Percentiles rank a stretch among this genome's conserved stretches.
These are phyloP conservation scores for Blastomyces parvus DNA, from an alignment of 2,329 filamentous ascomycete genomes.

Conservation along the genomic window DNA sequence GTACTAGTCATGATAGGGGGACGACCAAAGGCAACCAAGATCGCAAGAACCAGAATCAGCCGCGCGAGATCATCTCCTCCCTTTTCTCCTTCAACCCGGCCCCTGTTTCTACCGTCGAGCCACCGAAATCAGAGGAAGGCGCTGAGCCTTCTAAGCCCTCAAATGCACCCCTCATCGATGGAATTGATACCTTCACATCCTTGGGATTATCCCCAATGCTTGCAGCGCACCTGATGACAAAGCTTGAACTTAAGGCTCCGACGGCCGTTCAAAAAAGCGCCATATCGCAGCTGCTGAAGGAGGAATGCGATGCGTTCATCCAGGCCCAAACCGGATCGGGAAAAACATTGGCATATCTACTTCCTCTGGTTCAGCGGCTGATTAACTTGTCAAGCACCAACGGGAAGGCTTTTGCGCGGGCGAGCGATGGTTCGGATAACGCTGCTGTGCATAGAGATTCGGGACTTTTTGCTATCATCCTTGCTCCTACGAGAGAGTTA, in stretches of 20 bases:
- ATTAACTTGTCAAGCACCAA: conserved; percentile 57
- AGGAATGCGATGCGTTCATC: conserved; percentile 84
- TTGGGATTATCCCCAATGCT: conserved; percentile 73
- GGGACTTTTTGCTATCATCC: conserved; percentile 84
- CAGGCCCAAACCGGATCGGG: conserved; percentile 96
- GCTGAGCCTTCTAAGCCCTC: conserved; percentile 59
- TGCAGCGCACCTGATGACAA: conserved; percentile 71
- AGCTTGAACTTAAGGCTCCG: conserved; percentile 79
- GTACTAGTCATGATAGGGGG: conserved; percentile 13
- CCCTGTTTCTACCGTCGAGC: conserved; percentile 34
- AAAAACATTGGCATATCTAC: conserved; percentile 91
- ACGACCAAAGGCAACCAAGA: conserved; percentile 5
- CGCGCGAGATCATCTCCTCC: conserved; percentile 68
- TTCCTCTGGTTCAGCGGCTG: conserved; percentile 84
- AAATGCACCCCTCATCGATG: conserved; percentile 79
- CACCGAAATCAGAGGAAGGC: conserved; percentile 30
- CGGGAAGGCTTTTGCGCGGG: conserved; percentile 33
- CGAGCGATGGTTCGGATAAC: conserved; percentile 28
- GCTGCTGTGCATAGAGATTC: conserved; percentile 66
- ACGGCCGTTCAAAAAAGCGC: conserved; percentile 92
- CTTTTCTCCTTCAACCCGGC: conserved; percentile 84
- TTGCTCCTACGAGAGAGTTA: conserved; percentile 86
- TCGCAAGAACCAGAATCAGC: conserved; percentile 24
- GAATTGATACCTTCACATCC: conserved; percentile 75
- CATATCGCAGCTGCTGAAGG: conserved; percentile 67